phyloP scores from a whole-genome alignment of 768 basidiomycete genomes.

The Tylopilus intermedius region DNA sequence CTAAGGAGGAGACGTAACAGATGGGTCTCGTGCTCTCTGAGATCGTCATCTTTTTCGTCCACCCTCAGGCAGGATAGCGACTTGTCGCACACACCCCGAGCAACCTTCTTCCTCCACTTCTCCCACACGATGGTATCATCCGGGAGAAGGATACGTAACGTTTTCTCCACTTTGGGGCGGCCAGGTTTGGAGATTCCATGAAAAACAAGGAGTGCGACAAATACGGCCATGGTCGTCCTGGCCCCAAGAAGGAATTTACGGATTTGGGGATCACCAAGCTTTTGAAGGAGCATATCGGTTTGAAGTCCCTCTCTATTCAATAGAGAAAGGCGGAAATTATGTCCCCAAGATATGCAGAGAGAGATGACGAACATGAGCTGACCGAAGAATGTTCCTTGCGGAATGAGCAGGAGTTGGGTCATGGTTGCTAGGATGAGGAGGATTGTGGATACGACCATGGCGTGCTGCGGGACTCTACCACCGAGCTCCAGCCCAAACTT shows the following conservation, averaged over 20 bases:
- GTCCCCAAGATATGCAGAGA: slow-evolving; percentile 30
- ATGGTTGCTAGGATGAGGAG: slow-evolving; percentile 26
- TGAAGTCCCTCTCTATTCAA: slow-evolving; percentile 28
- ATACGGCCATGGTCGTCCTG: slow-evolving; percentile 15
- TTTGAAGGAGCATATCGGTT: slow-evolving; percentile 15
- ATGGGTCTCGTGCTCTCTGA: no score
- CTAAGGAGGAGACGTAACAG: no score
- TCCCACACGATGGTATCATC: slow-evolving; percentile 23
- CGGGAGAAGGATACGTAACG: slow-evolving; percentile 9
- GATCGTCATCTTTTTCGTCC: background rate
- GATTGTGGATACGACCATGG: slow-evolving; percentile 23
- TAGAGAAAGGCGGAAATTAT: slow-evolving; percentile 28
- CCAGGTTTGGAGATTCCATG: slow-evolving; percentile 1
- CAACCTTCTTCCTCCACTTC: slow-evolving; percentile 19
- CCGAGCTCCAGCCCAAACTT: slow-evolving; percentile 9
- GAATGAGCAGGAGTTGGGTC: slow-evolving; percentile 29
- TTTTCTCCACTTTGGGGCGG: slow-evolving; percentile 1
- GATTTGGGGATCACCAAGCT: slow-evolving; percentile 7
- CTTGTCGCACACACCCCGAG: slow-evolving; percentile 2
- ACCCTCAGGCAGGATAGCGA: slow-evolving; percentile 1
- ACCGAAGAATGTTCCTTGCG: slow-evolving; percentile 30
- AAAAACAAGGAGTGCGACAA: slow-evolving; percentile 11
- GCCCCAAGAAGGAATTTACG: slow-evolving; percentile 12
- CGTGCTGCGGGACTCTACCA: background rate
- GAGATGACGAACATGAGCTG: slow-evolving; percentile 33